Evolutionary conservation across 305 asterid species (phyloP), one percentile per base, ranked within the genome.

Genomic region (Stenogyne calaminthoides): DNA sequence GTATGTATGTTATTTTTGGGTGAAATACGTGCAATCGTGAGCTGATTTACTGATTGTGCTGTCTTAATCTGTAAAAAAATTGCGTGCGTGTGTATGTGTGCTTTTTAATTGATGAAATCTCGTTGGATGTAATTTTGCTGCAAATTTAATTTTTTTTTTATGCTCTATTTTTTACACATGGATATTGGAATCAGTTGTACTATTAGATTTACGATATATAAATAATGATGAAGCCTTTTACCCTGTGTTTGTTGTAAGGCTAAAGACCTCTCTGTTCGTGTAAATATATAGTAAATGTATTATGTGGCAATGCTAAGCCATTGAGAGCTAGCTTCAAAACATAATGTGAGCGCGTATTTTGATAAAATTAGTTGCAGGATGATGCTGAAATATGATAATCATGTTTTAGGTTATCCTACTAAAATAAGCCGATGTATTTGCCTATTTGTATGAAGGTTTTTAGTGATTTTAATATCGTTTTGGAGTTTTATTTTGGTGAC

Each of bases 1-100:
- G 9, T 40, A 67, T 71, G 76, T 71, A 22, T 64, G 19, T 56
- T 6, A 2, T 51, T 68, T 32, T 39, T 15, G 51, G n/a, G 7
- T 75, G 56, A 46, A 1, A 19, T 72, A 25, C 22, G 58, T 37
- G 47, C 15, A 8, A 11, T 19, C 12, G 14, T 54, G 18, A 62
- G 69, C 37, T 36, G n/a, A 51, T 2, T 25, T 32, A 8, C 22
- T 25, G 22, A 14, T 2, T 22, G 70, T 8, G 22, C 8, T 9
- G 52, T 68, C 32, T 9, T 61, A 14, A 18, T 18, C 49, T 63
- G 40, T 64, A 64, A 14, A 4, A 9, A 52, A 40, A 14, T 39
- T n/a, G 42, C 5, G 52, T 0, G 64, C 25, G 25, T 56, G 32
- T 0, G 64, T 57, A 29, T 56, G 32, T 5, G 36, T 32, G 36